These are phyloP conservation scores for Russula sp. DNA, from an alignment of 768 basidiomycete species.

Conservation along the genomic window DNA sequence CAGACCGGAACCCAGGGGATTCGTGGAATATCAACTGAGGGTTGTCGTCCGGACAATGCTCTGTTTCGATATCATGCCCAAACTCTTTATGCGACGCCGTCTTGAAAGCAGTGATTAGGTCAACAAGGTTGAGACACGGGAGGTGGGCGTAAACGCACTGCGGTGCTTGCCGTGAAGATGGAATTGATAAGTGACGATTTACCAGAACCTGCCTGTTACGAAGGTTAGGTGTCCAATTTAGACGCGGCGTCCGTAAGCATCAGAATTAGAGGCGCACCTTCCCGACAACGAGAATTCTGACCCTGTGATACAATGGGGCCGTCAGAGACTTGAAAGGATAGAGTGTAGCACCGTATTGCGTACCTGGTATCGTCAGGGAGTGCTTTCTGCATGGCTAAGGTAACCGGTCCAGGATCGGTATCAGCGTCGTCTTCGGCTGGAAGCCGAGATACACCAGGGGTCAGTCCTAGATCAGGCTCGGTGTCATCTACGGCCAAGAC, in stretches of 20 bases:
- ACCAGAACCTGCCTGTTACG: background rate
- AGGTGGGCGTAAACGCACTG: background rate
- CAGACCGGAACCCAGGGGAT: background rate
- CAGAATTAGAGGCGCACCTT: background rate
- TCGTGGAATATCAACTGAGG: background rate
- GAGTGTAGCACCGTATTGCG: too few species aligned
- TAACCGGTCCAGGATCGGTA: too few species aligned
- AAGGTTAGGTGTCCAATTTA: background rate
- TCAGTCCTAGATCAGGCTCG: too few species aligned
- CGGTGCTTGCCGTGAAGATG: background rate
- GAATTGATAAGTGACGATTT: background rate
- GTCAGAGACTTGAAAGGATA: too few species aligned
- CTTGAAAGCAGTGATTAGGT: background rate
- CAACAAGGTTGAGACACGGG: background rate
- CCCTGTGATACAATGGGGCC: too few species aligned
- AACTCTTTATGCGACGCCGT: background rate
- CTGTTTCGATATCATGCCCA: background rate
- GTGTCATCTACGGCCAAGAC: too few species aligned
- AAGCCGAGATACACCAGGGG: too few species aligned
- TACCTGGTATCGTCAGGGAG: too few species aligned
- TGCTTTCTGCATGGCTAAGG: too few species aligned
- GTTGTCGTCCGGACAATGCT: background rate
- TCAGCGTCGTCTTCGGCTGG: too few species aligned
- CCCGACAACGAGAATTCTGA: constrained; percentile 1
- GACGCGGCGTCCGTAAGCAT: background rate